Conservation (phyloP, 23 red algal genomes). For the Gracilaria caudata region DNA sequence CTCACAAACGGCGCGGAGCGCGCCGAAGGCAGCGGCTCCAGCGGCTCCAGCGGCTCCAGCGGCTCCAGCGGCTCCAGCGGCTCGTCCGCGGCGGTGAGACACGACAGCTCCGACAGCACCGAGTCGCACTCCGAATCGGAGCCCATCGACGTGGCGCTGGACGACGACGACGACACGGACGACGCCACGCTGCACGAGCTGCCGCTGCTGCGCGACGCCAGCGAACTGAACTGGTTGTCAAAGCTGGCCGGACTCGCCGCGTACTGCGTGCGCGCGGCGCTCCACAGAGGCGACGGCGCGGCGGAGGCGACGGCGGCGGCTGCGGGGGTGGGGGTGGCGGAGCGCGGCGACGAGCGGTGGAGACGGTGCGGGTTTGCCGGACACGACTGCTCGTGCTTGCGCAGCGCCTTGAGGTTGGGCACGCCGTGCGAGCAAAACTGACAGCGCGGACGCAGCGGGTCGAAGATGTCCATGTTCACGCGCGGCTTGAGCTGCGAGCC, state of each 20-base stretch:
- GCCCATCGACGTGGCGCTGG: too few relatives aligned
- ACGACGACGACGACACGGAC: not conserved
- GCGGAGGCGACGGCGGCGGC: not conserved
- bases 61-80: too few relatives aligned
- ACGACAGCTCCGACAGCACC: not conserved
- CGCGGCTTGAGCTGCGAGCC: not conserved
- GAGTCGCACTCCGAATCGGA: not conserved
- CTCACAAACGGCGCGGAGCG: too few relatives aligned
- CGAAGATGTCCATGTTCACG: slow-evolving; percentile 40
- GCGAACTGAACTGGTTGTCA: slow-evolving; percentile 11
- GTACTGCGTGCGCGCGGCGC: not conserved
- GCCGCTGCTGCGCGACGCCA: not conserved
- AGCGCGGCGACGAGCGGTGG: not conserved
- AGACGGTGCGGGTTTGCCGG: slow-evolving; percentile 60
- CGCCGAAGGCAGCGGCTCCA: too few relatives aligned
- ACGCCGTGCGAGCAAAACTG: slow-evolving; percentile 51
- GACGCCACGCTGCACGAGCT: too few relatives aligned
- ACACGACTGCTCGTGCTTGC: slow-evolving; percentile 45
- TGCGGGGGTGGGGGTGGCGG: not conserved
- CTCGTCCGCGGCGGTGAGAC: not conserved
- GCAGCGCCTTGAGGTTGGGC: slow-evolving; percentile 36
- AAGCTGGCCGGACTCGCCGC: slow-evolving; percentile 8
- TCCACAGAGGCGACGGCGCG: not conserved
- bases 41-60: too few relatives aligned
- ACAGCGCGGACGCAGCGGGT: slow-evolving; percentile 57